Percentiles rank a stretch among this genome's conserved stretches.
phyloP scores from a whole-genome alignment of 768 basidiomycete species.

The Termitomyces sp. region DNA sequence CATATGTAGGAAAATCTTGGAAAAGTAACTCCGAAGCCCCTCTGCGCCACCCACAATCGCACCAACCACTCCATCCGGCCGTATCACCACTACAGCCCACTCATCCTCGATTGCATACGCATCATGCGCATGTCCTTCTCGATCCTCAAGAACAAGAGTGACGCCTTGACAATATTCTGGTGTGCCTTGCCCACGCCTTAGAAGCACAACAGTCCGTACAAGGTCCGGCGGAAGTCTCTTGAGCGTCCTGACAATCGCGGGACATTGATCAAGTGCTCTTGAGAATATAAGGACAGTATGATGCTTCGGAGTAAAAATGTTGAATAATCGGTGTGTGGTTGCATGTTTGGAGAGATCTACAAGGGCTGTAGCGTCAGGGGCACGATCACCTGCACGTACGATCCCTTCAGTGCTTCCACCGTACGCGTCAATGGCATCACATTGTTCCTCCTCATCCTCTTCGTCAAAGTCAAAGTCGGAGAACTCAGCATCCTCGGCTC shows the following conservation, averaged over 20 bases:
- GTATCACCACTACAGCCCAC: constrained; percentile 29
- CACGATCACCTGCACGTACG: constrained; percentile 38
- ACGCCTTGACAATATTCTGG: constrained; percentile 27
- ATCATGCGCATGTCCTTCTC: constrained; percentile 30
- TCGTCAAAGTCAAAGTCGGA: constrained; percentile 8
- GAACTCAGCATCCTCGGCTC: constrained; percentile 9
- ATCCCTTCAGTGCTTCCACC: constrained; percentile 18
- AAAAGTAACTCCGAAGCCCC: constrained; percentile 30
- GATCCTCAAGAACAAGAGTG: constrained; percentile 18
- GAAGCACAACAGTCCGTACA: constrained; percentile 22
- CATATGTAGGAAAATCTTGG: constrained; percentile 19
- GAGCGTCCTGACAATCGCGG: constrained; percentile 11
- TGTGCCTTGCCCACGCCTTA: constrained; percentile 17
- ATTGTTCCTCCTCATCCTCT: constrained; percentile 8
- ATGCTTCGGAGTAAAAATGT: constrained; percentile 25
- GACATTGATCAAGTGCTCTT: constrained; percentile 15
- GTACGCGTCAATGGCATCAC: constrained; percentile 18
- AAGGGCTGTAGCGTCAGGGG: constrained; percentile 36
- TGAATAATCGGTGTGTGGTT: constrained; percentile 23
- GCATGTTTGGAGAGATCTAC: constrained; percentile 13
- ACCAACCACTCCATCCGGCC: constrained; percentile 45
- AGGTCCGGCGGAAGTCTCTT: constrained; percentile 18
- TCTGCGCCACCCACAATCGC: constrained; percentile 28
- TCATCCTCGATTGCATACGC: constrained; percentile 30
- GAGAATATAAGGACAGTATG: constrained; percentile 41